These are phyloP conservation scores for Pseudonectria foliicola DNA, from an alignment of 2,329 filamentous ascomycete species.

Conservation along the genomic window DNA sequence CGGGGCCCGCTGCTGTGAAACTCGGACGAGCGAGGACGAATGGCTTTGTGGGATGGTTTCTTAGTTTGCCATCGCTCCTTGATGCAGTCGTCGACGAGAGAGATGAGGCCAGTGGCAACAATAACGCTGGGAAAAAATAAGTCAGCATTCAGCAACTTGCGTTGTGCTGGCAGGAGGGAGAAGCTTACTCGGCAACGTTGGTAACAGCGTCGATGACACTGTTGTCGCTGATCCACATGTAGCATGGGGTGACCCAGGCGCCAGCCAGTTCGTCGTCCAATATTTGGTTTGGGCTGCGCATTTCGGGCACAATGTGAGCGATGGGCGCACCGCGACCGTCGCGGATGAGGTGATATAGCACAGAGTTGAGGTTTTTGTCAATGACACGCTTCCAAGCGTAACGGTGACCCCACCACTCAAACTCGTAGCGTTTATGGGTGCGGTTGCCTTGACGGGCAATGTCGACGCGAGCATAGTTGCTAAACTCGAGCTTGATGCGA, in stretches of 20 bases:
- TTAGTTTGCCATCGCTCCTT: slow-evolving; percentile 62
- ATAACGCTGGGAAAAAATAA: slow-evolving; percentile 58
- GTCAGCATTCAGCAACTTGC: slow-evolving; percentile 15
- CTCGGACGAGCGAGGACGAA: slow-evolving; percentile 17
- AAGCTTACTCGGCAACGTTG: slow-evolving; percentile 77
- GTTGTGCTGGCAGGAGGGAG: neutral
- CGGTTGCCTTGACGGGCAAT: slow-evolving; percentile 61
- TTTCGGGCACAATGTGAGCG: slow-evolving; percentile 80
- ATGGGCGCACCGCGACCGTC: slow-evolving; percentile 55
- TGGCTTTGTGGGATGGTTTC: slow-evolving; percentile 27
- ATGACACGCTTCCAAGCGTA: slow-evolving; percentile 80
- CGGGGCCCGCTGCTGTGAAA: slow-evolving; percentile 19
- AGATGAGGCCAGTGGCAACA: slow-evolving; percentile 80
- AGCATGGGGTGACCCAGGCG: slow-evolving; percentile 84
- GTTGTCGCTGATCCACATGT: slow-evolving; percentile 81
- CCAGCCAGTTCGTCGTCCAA: slow-evolving; percentile 68
- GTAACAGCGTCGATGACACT: slow-evolving; percentile 60
- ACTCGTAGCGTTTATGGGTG: slow-evolving; percentile 72
- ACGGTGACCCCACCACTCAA: slow-evolving; percentile 83
- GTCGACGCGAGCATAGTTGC: slow-evolving; percentile 92
- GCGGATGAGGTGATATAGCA: slow-evolving; percentile 75
- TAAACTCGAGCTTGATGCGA: slow-evolving; percentile 85
- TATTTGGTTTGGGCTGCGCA: slow-evolving; percentile 62
- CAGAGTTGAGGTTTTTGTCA: slow-evolving; percentile 58
- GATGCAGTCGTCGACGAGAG: slow-evolving; percentile 87